Evolutionary conservation across 140 eudicot genomes (phyloP), one percentile per base, ranked within the genome.

Genomic region (Stevia rebaudiana): DNA sequence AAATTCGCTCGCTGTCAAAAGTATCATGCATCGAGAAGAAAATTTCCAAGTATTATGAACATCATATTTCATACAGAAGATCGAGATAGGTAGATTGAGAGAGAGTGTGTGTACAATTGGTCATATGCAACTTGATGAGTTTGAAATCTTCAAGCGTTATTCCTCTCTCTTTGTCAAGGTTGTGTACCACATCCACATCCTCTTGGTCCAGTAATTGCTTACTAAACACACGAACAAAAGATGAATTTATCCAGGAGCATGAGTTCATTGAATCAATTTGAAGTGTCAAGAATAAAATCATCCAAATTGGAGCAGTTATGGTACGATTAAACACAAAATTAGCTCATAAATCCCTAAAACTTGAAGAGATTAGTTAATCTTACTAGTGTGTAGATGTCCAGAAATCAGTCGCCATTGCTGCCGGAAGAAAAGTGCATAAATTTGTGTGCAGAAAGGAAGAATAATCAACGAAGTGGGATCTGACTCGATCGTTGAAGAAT

Each of bases 331-430:
- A 37, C 52, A 19, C 39, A 28, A 28, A 28, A 28, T 2, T 28
- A 28, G 2, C 33, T 28, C 33, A n/a, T 17, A 7, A 43, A 68
- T 35, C 62, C 65, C 44, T 18, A 52, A 41, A 13, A 57, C 2
- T 13, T 11, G 30, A 52, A 52, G 30, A 13, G 42, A n/a, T 19
- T 19, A 55, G 42, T 11, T 23, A 28, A 51, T 51, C 81, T 80
- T 74, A 94, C 99, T 74, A 81, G 82, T 94, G 99, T 41, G 99
- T 79, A 3, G 99, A 94, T 36, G 90, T 82, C 99, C 99, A 94
- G 95, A 94, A 88, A 86, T 87, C 88, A 67, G 98, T 85, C 41
- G 96, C 96, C 96, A 92, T 90, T 66, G 66, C 15, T 59, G 46
- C 46, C 19, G 53, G 48, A 44, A 33, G 31, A 47, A 15, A 64